Conservation (phyloP, 148 eudicot species). For the Limonium bicolor region DNA sequence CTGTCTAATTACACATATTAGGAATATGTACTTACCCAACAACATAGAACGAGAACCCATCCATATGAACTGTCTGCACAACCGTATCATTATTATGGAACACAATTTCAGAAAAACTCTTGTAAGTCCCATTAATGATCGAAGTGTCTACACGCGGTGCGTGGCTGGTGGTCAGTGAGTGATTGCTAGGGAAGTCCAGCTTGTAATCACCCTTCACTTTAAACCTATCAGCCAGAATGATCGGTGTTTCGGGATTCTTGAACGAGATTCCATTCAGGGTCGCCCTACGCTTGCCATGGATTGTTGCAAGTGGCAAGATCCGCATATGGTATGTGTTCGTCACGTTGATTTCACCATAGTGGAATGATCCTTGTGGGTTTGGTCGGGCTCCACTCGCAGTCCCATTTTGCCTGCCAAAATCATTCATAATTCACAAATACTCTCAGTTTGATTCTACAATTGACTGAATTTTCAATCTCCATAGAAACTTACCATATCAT, state of each 20-base stretch:
- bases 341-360: slow-evolving; percentile 69
- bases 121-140: slow-evolving; percentile 62
- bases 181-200: slow-evolving; percentile 65
- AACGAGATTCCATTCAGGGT: slow-evolving; percentile 85
- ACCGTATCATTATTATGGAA: slow-evolving; percentile 88
- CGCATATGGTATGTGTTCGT: slow-evolving; percentile 42
- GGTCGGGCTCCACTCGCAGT: slow-evolving; percentile 96
- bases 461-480: no score
- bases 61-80: slow-evolving; percentile 78
- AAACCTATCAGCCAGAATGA: slow-evolving; percentile 62
- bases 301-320: slow-evolving; percentile 49
- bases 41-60: slow-evolving; percentile 78
- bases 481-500: no score
- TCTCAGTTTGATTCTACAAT: no score
- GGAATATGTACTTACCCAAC: slow-evolving; percentile 46
- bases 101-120: slow-evolving; percentile 71
- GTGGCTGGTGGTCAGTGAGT: slow-evolving; percentile 38
- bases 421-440: background rate
- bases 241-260: slow-evolving; percentile 65
- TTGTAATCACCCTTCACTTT: slow-evolving; percentile 64
- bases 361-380: slow-evolving; percentile 95
- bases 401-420: slow-evolving; percentile 53
- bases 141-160: slow-evolving; percentile 47
- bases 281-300: slow-evolving; percentile 53
- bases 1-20: background rate